These are phyloP conservation scores for Calonectria leucothoes DNA, from an alignment of 2,329 filamentous ascomycete species.

Conservation along the genomic window DNA sequence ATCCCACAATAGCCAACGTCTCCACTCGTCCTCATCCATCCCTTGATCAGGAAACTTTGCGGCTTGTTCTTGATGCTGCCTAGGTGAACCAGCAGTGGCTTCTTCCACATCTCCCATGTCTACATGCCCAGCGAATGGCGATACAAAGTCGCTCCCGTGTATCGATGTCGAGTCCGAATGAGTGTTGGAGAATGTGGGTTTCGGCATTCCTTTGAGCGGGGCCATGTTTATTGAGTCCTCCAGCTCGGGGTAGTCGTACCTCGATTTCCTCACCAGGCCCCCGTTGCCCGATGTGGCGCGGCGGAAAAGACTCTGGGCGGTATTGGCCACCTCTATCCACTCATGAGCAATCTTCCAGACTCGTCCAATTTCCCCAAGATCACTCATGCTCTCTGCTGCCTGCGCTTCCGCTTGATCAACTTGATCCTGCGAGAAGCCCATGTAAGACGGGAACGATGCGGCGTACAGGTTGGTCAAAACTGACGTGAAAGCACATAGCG, in stretches of 20 bases:
- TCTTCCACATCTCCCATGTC: neutral
- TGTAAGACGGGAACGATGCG: constrained; percentile 33
- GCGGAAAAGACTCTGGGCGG: constrained; percentile 31
- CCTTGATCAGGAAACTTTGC: constrained; percentile 16
- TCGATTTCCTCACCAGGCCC: constrained; percentile 26
- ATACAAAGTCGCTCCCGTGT: neutral
- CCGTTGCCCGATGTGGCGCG: constrained; percentile 13
- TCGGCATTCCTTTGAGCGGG: constrained; percentile 38
- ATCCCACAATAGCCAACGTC: constrained; percentile 38
- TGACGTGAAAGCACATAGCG: constrained; percentile 33
- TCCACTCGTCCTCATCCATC: constrained; percentile 38
- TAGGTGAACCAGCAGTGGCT: neutral
- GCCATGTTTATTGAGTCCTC: constrained; percentile 40
- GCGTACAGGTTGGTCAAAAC: constrained; percentile 34
- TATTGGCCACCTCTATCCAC: constrained; percentile 40
- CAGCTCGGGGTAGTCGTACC: constrained; percentile 40
- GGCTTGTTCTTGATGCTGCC: neutral
- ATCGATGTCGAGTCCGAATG: neutral
- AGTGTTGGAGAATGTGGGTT: constrained; percentile 22
- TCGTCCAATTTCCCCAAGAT: constrained; percentile 27
- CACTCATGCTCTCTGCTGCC: constrained; percentile 24
- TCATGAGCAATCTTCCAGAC: constrained; percentile 39
- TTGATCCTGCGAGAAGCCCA: constrained; percentile 26
- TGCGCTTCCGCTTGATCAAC: constrained; percentile 20
- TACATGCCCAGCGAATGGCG: neutral